Evolutionary conservation across 2,329 filamentous ascomycete species (phyloP).

Genomic region (Metarhizium guizhouense): DNA sequence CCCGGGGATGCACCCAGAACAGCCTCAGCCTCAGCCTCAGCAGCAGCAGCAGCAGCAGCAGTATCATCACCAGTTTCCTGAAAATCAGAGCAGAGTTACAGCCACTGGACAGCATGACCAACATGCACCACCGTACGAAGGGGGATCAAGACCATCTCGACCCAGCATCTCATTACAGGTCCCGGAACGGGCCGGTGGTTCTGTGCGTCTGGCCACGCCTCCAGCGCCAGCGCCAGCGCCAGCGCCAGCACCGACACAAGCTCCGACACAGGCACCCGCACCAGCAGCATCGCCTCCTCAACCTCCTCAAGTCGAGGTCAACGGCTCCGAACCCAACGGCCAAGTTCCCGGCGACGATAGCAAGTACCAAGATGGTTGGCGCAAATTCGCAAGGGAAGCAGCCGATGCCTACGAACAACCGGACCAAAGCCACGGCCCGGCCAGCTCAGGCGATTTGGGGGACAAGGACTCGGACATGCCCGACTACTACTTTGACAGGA

Average conservation of each 20-base stretch:
- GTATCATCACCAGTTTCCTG: background rate
- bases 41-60: background rate
- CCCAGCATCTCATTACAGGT: slow-evolving; percentile 33
- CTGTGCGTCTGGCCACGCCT: slow-evolving; percentile 54
- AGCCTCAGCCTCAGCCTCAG: background rate
- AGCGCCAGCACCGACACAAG: slow-evolving; percentile 18
- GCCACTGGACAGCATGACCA: slow-evolving; percentile 5
- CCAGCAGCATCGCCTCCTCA: slow-evolving; percentile 31
- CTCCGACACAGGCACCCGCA: slow-evolving; percentile 12
- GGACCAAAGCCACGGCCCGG: background rate
- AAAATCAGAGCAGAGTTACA: background rate
- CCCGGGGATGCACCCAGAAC: background rate
- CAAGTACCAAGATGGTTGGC: slow-evolving; percentile 9
- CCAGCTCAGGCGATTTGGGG: slow-evolving; percentile 2
- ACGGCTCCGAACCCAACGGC: background rate
- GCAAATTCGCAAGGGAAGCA: slow-evolving; percentile 13
- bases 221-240: slow-evolving; percentile 32
- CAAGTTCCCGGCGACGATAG: background rate
- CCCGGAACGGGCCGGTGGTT: slow-evolving; percentile 45
- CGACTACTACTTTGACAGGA: slow-evolving; percentile 25
- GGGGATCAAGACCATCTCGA: slow-evolving; percentile 18
- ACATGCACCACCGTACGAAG: slow-evolving; percentile 8
- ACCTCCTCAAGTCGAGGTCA: slow-evolving; percentile 9
- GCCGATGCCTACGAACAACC: slow-evolving; percentile 11
- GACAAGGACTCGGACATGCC: slow-evolving; percentile 11